These are phyloP conservation scores for Penicillium sp. DNA, from an alignment of 2,329 filamentous ascomycete genomes.

Conservation along the genomic window DNA sequence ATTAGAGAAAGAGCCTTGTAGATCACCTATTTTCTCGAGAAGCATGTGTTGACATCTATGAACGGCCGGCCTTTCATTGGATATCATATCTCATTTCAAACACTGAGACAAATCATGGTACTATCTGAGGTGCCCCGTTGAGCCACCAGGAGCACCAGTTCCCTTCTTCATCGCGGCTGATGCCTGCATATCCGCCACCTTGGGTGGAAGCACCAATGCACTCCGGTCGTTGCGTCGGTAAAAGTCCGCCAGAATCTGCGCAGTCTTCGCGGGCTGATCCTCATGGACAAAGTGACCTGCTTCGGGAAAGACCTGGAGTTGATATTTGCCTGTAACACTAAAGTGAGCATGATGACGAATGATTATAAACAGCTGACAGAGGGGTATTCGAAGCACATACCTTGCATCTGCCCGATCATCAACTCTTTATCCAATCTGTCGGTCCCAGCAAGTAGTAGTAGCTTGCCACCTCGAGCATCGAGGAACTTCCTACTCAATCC, in stretches of 20 bases:
- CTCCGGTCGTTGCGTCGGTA: conserved; percentile 87
- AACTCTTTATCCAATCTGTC: conserved; percentile 87
- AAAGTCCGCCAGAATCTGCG: conserved; percentile 82
- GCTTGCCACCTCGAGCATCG: conserved; percentile 74
- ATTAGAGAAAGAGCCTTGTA: background rate
- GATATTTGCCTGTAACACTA: conserved; percentile 69
- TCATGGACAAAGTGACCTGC: conserved; percentile 97
- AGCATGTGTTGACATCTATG: background rate
- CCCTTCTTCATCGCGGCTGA: conserved; percentile 44
- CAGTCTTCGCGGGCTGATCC: conserved; percentile 87
- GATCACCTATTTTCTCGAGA: background rate
- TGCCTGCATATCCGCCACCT: conserved; percentile 71
- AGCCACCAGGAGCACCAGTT: conserved; percentile 14
- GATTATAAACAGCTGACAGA: background rate
- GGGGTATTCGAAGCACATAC: conserved; percentile 47
- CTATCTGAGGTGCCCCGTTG: conserved; percentile 5
- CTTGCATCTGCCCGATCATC: conserved; percentile 97
- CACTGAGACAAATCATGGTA: background rate
- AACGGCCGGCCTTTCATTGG: background rate
- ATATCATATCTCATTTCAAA: background rate
- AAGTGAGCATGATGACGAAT: background rate
- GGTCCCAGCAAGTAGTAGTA: conserved; percentile 82
- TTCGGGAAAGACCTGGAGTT: conserved; percentile 89
- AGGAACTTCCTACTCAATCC: conserved; percentile 88
- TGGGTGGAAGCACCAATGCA: conserved; percentile 81